These are phyloP conservation scores for Magnusiomyces fungicola DNA, from an alignment of 1,139 yeast genomes.

Conservation along the genomic window DNA sequence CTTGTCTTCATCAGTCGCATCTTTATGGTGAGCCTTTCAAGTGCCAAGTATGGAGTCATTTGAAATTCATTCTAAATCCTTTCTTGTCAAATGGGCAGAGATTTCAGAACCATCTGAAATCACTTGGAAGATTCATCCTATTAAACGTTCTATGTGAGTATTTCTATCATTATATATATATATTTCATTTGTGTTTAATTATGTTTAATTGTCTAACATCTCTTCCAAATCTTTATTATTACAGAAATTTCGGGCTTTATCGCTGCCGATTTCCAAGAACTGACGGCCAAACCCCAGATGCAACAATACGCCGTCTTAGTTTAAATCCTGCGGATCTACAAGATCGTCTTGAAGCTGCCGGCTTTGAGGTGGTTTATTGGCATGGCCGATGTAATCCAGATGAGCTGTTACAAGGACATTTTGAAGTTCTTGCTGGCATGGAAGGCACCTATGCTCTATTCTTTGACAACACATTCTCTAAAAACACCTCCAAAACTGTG, in stretches of 20 bases:
- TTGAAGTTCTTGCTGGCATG: constrained; percentile 43
- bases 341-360: constrained; percentile 30
- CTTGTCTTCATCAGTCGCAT: too few species aligned
- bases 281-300: constrained; percentile 4
- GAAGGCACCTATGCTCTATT: constrained; percentile 74
- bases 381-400: constrained; percentile 34
- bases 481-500: constrained; percentile 74
- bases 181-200: not conserved
- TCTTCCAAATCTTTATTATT: constrained; percentile 5
- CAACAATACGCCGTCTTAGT: not conserved
- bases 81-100: constrained; percentile 83
- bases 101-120: constrained; percentile 61
- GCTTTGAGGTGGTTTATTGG: constrained; percentile 31
- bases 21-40: too few species aligned
- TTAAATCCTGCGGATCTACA: constrained; percentile 20
- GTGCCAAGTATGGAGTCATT: constrained; percentile 59
- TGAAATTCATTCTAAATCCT: constrained; percentile 83
- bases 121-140: constrained; percentile 77
- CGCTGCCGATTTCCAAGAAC: not conserved
- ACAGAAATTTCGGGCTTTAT: constrained; percentile 49
- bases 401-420: constrained; percentile 44
- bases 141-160: constrained; percentile 51
- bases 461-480: constrained; percentile 86
- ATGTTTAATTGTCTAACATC: not conserved
- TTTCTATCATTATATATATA: not conserved